phyloP scores from a whole-genome alignment of 768 basidiomycete genomes.

The Auricularia sp. region DNA sequence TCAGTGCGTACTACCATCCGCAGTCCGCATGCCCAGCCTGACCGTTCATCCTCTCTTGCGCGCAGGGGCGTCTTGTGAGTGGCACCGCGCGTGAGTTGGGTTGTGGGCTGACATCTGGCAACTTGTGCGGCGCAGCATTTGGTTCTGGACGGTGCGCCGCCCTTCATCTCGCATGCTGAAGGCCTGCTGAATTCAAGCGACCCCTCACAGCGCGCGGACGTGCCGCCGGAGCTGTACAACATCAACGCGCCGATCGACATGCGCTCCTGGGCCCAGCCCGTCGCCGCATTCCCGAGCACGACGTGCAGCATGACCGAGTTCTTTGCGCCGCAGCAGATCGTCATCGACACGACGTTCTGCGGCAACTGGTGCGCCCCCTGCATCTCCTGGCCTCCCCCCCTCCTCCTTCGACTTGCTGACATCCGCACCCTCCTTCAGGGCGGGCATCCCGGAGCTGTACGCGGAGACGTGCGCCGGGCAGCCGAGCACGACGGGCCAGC shows the following conservation, averaged over 20 bases:
- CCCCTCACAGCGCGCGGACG: slow-evolving; percentile 1
- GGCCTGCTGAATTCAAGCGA: background rate
- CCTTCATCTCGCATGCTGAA: too few relatives aligned
- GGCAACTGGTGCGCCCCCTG: slow-evolving; percentile 32
- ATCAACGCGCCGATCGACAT: slow-evolving; percentile 19
- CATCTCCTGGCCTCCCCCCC: background rate
- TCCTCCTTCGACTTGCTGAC: background rate
- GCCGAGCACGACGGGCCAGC: slow-evolving; percentile 4
- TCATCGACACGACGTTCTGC: slow-evolving; percentile 48
- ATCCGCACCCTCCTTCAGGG: slow-evolving; percentile 25
- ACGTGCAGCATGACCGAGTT: slow-evolving; percentile 36
- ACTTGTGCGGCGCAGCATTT: slow-evolving; percentile 17
- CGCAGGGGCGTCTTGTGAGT: slow-evolving; percentile 37
- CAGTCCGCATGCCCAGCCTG: background rate
- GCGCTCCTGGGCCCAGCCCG: slow-evolving; percentile 37
- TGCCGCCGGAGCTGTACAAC: background rate
- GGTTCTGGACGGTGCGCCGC: slow-evolving; percentile 25
- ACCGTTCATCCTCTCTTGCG: background rate
- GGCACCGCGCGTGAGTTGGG: slow-evolving; percentile 6
- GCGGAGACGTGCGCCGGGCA: slow-evolving; percentile 27
- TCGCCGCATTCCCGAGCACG: slow-evolving; percentile 31
- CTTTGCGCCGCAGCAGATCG: slow-evolving; percentile 40
- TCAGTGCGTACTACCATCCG: slow-evolving; percentile 1
- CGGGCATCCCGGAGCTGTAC: slow-evolving; percentile 38
- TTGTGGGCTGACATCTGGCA: background rate